phyloP scores from a whole-genome alignment of 1,284 basidiomycete genomes.

The Sphaerobolus stellatus region DNA sequence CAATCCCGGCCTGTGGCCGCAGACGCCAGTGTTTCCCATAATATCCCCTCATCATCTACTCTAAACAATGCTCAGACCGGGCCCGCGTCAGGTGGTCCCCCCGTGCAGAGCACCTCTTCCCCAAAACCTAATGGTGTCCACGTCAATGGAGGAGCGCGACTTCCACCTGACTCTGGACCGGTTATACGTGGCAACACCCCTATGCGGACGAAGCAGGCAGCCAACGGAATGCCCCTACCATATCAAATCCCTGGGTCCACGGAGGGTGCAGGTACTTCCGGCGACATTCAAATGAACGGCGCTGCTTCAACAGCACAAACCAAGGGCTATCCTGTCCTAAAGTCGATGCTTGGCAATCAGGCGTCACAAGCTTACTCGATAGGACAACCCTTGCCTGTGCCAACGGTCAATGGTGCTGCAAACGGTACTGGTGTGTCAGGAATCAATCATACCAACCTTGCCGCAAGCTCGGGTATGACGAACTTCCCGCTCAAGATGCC shows the following conservation, averaged over 20 bases:
- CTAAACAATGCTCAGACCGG: too few relatives aligned
- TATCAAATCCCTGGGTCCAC: not conserved
- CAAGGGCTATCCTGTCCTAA: slow-evolving; percentile 3
- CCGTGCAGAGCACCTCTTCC: not conserved
- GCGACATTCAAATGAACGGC: not conserved
- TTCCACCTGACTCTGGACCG: slow-evolving; percentile 1
- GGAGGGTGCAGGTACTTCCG: not conserved
- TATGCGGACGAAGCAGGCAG: slow-evolving; percentile 5
- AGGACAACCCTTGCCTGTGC: too few relatives aligned
- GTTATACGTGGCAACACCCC: not conserved
- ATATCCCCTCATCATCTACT: not conserved
- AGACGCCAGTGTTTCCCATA: too few relatives aligned
- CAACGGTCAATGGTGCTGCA: too few relatives aligned
- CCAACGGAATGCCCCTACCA: not conserved
- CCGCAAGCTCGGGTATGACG: not conserved
- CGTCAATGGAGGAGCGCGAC: not conserved
- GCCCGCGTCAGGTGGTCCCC: too few relatives aligned
- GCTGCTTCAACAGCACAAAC: not conserved
- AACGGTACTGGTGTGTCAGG: slow-evolving; percentile 1
- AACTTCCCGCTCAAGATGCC: slow-evolving; percentile 9
- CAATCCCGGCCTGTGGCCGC: not conserved
- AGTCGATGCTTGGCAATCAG: too few relatives aligned
- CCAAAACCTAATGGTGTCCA: slow-evolving; percentile 1
- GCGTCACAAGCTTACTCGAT: too few relatives aligned
- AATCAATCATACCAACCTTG: slow-evolving; percentile 1